Conservation (phyloP, 139 green algal species). For the Zygnema cylindricum region DNA sequence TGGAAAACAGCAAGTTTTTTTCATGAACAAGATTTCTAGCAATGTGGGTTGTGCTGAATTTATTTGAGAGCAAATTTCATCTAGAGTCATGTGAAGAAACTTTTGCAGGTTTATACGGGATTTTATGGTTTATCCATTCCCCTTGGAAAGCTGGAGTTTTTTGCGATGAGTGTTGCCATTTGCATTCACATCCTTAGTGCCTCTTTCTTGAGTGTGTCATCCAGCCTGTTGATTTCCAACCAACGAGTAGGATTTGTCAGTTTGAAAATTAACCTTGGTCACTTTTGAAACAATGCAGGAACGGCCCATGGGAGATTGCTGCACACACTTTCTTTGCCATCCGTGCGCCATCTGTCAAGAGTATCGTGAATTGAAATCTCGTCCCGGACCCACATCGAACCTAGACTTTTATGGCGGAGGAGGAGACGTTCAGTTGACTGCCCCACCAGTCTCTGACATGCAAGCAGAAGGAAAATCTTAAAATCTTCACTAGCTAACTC, state of each 20-base stretch:
- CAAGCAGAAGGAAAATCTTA: not conserved
- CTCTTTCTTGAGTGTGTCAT: too few species aligned
- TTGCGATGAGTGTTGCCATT: not conserved
- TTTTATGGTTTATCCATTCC: not conserved
- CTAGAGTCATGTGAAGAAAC: not conserved
- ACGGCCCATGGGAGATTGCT: slow-evolving; percentile 30
- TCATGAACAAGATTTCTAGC: not conserved
- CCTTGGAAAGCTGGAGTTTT: not conserved
- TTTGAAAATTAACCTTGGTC: not conserved
- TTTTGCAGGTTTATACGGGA: too few species aligned
- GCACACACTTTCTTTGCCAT: slow-evolving; percentile 41
- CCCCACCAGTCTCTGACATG: slow-evolving; percentile 16
- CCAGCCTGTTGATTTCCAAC: too few species aligned
- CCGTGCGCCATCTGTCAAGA: slow-evolving; percentile 52
- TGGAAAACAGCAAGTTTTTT: not conserved
- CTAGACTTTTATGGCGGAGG: slow-evolving; percentile 46
- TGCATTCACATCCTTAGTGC: not conserved
- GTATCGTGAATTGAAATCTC: slow-evolving; percentile 26
- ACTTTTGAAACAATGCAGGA: not conserved
- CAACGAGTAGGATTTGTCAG: too few species aligned
- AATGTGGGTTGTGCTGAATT: not conserved
- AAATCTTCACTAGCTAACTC: too few species aligned
- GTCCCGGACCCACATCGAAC: slow-evolving; percentile 10
- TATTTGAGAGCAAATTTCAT: not conserved
- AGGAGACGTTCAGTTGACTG: slow-evolving; percentile 32